Percentiles rank a stretch among this genome's conserved stretches.
Conservation (phyloP, 768 basidiomycete genomes). For the Termitomyces sp. region DNA sequence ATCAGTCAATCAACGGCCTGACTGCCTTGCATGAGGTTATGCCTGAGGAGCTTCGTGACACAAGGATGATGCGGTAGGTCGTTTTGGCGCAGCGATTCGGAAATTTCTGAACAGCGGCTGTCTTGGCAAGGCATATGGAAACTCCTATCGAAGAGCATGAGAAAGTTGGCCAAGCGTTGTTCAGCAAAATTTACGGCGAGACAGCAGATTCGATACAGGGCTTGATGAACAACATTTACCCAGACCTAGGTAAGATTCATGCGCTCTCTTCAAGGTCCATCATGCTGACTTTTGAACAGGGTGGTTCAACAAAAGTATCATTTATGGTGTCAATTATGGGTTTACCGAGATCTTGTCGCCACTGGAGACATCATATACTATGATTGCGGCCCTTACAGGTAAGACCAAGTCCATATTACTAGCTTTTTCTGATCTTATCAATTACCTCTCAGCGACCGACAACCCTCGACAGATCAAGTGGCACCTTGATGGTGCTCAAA, state of each 20-base stretch:
- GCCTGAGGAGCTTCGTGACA: slow-evolving; percentile 48
- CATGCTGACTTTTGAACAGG: slow-evolving; percentile 27
- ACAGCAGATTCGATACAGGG: slow-evolving; percentile 42
- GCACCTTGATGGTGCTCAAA: slow-evolving; percentile 54
- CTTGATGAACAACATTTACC: slow-evolving; percentile 46
- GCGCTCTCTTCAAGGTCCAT: not conserved
- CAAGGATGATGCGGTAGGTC: slow-evolving; percentile 32
- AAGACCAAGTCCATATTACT: not conserved
- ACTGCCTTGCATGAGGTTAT: slow-evolving; percentile 43
- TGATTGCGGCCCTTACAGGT: slow-evolving; percentile 52
- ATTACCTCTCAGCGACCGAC: slow-evolving; percentile 32
- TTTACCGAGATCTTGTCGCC: slow-evolving; percentile 39
- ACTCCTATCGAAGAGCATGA: slow-evolving; percentile 32
- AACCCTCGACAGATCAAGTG: slow-evolving; percentile 57
- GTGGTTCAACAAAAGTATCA: slow-evolving; percentile 48
- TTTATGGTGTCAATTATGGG: slow-evolving; percentile 52
- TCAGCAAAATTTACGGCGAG: slow-evolving; percentile 52
- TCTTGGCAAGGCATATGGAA: not conserved
- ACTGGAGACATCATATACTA: slow-evolving; percentile 52
- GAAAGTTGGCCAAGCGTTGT: slow-evolving; percentile 36
- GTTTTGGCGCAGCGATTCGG: not conserved
- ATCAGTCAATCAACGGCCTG: slow-evolving; percentile 54
- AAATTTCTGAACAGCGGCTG: not conserved
- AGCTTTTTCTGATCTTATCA: not conserved
- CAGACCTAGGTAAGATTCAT: slow-evolving; percentile 52